Conservation (phyloP, 768 basidiomycete species). For the Albatrellus ellisii region DNA sequence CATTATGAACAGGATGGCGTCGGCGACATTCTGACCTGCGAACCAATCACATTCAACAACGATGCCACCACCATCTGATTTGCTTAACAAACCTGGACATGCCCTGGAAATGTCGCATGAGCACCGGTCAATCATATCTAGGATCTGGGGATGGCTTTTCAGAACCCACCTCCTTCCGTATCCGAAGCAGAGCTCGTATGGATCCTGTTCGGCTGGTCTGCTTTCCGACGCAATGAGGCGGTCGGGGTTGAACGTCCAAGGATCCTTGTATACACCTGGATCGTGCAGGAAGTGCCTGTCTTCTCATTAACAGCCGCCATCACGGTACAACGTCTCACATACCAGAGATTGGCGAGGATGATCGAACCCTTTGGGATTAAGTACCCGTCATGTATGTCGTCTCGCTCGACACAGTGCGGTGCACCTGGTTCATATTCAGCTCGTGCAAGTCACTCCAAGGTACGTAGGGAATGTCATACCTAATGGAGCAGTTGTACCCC, state of each 20-base stretch:
- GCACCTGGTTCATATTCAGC: too few species aligned
- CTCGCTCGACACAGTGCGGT: constrained; percentile 2
- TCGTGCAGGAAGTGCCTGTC: constrained; percentile 3
- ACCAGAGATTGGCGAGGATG: constrained; percentile 9
- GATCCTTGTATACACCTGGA: background rate
- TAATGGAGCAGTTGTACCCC: constrained; percentile 11
- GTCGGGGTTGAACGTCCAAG: constrained; percentile 1
- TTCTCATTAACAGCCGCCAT: background rate
- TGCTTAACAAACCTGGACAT: too few species aligned
- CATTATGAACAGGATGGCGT: constrained; percentile 18
- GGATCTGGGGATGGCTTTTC: too few species aligned
- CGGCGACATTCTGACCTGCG: too few species aligned
- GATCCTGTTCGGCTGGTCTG: constrained; percentile 1
- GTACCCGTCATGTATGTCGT: constrained; percentile 11
- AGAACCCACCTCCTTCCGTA: constrained; percentile 4
- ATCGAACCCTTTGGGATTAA: constrained; percentile 12
- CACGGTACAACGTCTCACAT: too few species aligned
- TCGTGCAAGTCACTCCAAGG: too few species aligned
- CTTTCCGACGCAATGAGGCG: constrained; percentile 1
- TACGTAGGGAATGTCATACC: too few species aligned
- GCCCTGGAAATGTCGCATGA: too few species aligned
- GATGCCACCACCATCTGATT: too few species aligned
- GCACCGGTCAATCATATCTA: too few species aligned
- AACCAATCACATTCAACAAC: too few species aligned
- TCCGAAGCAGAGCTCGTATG: background rate